These are phyloP conservation scores for Mrakia hoshinonis DNA, from an alignment of 768 basidiomycete genomes.

Conservation along the genomic window DNA sequence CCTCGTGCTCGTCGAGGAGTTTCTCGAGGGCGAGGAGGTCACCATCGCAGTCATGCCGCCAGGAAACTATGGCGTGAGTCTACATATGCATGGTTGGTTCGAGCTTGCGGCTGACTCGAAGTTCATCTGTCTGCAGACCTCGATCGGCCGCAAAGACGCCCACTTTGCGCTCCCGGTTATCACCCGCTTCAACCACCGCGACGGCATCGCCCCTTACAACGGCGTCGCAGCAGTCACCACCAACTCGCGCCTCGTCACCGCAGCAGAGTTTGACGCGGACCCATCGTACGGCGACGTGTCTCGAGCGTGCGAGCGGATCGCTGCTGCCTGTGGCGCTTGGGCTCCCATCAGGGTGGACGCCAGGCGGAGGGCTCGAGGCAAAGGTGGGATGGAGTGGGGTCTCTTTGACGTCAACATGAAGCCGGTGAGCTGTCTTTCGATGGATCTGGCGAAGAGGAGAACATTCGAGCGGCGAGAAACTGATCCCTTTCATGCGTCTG, in stretches of 20 bases:
- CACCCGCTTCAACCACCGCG: constrained; percentile 33
- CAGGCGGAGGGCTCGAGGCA: constrained; percentile 18
- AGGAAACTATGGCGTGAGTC: constrained; percentile 32
- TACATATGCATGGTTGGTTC: not conserved
- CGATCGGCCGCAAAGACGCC: constrained; percentile 30
- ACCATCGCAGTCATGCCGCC: constrained; percentile 38
- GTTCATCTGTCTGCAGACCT: not conserved
- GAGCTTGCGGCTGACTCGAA: not conserved
- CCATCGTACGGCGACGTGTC: constrained; percentile 30
- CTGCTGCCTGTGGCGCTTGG: constrained; percentile 23
- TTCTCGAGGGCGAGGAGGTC: constrained; percentile 35
- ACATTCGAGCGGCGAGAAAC: not conserved
- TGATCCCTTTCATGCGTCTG: not conserved
- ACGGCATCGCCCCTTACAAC: constrained; percentile 38
- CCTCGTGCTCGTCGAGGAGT: constrained; percentile 34
- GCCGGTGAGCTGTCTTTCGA: constrained; percentile 34
- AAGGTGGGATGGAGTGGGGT: constrained; percentile 28
- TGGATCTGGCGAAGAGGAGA: not conserved
- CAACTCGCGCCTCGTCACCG: constrained; percentile 33
- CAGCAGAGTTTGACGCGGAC: constrained; percentile 31
- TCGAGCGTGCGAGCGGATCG: constrained; percentile 31
- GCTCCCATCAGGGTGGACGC: constrained; percentile 35
- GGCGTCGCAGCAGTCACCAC: constrained; percentile 35
- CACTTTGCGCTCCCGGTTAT: constrained; percentile 37
- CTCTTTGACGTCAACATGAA: constrained; percentile 39